These are phyloP conservation scores for Bolboschoenus planiculmis DNA, from an alignment of 176 grass and related monocot genomes.

Conservation along the genomic window DNA sequence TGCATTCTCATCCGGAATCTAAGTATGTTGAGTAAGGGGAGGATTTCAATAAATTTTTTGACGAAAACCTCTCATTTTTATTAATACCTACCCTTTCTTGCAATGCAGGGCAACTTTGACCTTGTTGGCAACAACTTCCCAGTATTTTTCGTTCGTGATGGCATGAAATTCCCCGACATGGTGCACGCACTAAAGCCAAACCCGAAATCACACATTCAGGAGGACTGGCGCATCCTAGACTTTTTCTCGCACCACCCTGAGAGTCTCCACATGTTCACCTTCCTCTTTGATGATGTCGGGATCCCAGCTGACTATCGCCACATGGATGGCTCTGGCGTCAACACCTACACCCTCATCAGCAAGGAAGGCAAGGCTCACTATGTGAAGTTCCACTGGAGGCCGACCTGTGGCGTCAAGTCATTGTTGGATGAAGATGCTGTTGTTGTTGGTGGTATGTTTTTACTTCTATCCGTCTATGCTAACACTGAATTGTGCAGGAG, in stretches of 20 bases:
- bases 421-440: constrained; percentile 80
- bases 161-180: constrained; percentile 99
- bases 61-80: background rate
- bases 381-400: constrained; percentile 99
- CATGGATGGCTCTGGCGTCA: constrained; percentile 98
- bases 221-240: constrained; percentile 92
- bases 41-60: background rate
- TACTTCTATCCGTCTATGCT: background rate
- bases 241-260: constrained; percentile 99
- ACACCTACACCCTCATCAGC: constrained; percentile 84
- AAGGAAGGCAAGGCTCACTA: constrained; percentile 67
- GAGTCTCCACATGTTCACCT: constrained; percentile 91
- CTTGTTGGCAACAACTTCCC: constrained; percentile 98
- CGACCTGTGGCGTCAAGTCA: constrained; percentile 77
- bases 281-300: constrained; percentile 92
- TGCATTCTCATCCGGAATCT: background rate
- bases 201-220: constrained; percentile 88
- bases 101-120: constrained; percentile 79
- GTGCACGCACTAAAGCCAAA: constrained; percentile 95
- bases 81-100: background rate
- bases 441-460: constrained; percentile 42
- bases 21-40: background rate
- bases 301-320: constrained; percentile 93
- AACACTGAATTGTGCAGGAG: background rate
- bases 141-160: constrained; percentile 95